These are phyloP conservation scores for Gentiana dahurica DNA, from an alignment of 257 asterid species.

Conservation along the genomic window DNA sequence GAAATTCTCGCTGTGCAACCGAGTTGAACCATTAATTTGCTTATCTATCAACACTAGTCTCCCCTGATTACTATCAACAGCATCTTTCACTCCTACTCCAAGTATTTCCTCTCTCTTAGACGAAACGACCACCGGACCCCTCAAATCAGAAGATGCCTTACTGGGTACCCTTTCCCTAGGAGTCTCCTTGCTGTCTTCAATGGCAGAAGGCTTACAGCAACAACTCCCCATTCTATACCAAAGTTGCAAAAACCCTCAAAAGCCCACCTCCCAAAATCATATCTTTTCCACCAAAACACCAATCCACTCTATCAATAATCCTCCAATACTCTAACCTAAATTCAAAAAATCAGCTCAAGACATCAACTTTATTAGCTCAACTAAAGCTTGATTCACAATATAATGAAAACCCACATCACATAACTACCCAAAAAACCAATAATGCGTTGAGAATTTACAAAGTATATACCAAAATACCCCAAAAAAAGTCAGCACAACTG, in stretches of 20 bases:
- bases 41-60: constrained; percentile 48
- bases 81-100: constrained; percentile 39
- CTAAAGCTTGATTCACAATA: constrained; percentile 14
- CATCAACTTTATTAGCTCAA: constrained; percentile 10
- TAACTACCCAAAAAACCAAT: constrained; percentile 6
- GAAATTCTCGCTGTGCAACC: constrained; percentile 37
- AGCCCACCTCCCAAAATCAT: constrained; percentile 35
- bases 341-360: constrained; percentile 28
- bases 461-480: constrained; percentile 1
- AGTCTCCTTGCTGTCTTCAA: constrained; percentile 67
- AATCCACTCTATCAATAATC: constrained; percentile 21
- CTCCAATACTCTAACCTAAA: constrained; percentile 34
- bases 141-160: constrained; percentile 35
- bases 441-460: constrained; percentile 4
- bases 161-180: constrained; percentile 55
- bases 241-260: constrained; percentile 24
- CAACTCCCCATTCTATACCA: constrained; percentile 57
- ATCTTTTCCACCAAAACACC: constrained; percentile 15
- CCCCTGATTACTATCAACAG: constrained; percentile 48
- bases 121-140: constrained; percentile 42
- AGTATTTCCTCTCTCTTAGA: constrained; percentile 50
- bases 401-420: constrained; percentile 21
- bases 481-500: constrained; percentile 8
- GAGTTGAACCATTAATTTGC: constrained; percentile 52
- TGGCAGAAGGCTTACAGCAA: constrained; percentile 72